Base-by-base conservation (phyloP, 1,284 basidiomycete genomes). In the Ustilago loliicola region DNA sequence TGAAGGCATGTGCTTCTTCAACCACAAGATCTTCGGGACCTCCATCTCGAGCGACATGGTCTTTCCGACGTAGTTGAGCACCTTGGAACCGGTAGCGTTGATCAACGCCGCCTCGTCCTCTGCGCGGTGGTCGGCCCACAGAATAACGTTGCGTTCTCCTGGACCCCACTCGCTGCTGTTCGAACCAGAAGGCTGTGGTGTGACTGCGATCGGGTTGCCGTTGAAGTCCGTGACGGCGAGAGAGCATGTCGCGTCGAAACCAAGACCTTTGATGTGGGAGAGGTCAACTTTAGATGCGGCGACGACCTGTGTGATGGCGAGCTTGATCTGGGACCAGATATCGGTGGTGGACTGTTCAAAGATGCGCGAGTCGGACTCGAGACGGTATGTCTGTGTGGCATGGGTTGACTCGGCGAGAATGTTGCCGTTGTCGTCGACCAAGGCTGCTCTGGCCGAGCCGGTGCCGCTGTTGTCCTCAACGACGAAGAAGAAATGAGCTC, bases 201-300 rank as follows among this genome's bases (percentile, higher is more conserved):
- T 94, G 54, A 99, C 92, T n/a, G 89, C 89, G 40, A 98, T 89
- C 0, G 96, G 93, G 52, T 90, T 88, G 4, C 95, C 95, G 17
- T 71, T 29, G 25, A 58, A 58, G 84, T 95, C 91, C 1, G 92
- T 89, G 27, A 98, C 96, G 0, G 96, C 95, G 40, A 99, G 89
- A 0, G 94, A 96, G 88, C 97, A 99, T 0, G 96, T 99, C 58
- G 96, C 96, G 87, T 98, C 96, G 86, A 98, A 98, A 11, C 96
- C 95, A 64, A 99, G 86, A 1, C 96, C 96, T 83, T 93, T 94
- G 77, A 99, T 92, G 5, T 89, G 87, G 3, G 88, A 86, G 15
- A 92, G 90, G 27, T 89, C 82, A 36, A 95, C 87, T 7, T 91
- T 89, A 3, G 93, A 90, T 36, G 89, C 87, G 13, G 88, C 75